phyloP scores from a whole-genome alignment of 1,284 basidiomycete genomes.

The Cryptococcus sp. region DNA sequence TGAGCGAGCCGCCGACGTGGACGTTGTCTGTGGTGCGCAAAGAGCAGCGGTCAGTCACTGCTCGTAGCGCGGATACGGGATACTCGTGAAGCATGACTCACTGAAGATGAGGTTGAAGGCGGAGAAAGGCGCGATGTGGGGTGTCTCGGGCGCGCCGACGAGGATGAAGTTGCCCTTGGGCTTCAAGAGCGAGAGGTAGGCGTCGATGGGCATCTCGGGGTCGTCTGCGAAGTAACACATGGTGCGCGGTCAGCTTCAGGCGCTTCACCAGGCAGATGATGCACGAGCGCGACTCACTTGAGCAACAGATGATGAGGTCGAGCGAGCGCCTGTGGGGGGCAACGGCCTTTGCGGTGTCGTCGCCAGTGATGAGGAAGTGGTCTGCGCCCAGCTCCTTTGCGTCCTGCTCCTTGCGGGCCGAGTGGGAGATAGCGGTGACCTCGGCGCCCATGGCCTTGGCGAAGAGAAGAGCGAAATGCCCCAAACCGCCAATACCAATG shows the following conservation, averaged over 20 bases:
- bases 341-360: constrained; percentile 50
- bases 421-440: constrained; percentile 61
- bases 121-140: constrained; percentile 30
- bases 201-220: constrained; percentile 47
- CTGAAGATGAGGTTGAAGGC: constrained; percentile 35
- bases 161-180: constrained; percentile 53
- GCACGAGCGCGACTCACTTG: constrained; percentile 36
- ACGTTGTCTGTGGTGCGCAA: constrained; percentile 34
- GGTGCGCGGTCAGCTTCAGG: neutral
- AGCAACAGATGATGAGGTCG: constrained; percentile 56
- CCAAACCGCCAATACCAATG: constrained; percentile 55
- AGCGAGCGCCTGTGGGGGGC: constrained; percentile 53
- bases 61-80: neutral
- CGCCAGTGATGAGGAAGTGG: constrained; percentile 54
- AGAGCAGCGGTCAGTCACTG: neutral
- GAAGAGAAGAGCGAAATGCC: constrained; percentile 44
- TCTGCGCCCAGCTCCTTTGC: constrained; percentile 57
- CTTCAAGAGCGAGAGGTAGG: constrained; percentile 52
- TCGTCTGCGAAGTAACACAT: constrained; percentile 29
- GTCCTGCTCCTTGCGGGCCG: constrained; percentile 57
- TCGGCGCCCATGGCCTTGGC: constrained; percentile 63
- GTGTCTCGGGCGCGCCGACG: constrained; percentile 51
- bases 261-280: neutral
- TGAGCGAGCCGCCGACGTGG: constrained; percentile 48
- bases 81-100: constrained; percentile 24